Evolutionary conservation across 139 green algal species (phyloP).

Genomic region (Micractinium sp.): DNA sequence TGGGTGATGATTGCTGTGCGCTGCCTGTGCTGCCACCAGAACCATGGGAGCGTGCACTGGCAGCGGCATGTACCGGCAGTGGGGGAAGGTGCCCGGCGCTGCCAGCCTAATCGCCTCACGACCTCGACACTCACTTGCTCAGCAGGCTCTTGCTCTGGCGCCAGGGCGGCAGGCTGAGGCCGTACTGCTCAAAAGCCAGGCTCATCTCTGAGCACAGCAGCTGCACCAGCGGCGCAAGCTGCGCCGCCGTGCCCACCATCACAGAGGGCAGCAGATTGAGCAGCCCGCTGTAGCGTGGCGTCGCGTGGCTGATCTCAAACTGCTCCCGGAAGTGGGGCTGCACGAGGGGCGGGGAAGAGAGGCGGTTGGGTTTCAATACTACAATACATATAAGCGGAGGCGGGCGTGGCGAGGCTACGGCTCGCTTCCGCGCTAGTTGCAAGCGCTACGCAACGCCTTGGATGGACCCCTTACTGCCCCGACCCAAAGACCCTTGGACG

Average conservation of each 20-base stretch:
- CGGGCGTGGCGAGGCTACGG: too few relatives aligned
- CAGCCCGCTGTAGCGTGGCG: constrained; percentile 41
- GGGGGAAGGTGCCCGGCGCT: too few relatives aligned
- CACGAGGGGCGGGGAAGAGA: background rate
- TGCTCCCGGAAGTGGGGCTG: constrained; percentile 54
- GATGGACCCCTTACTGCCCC: too few relatives aligned
- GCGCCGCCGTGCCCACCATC: constrained; percentile 60
- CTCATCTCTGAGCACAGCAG: constrained; percentile 68
- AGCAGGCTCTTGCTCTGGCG: constrained; percentile 65
- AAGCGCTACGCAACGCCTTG: too few relatives aligned
- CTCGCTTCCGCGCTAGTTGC: too few relatives aligned
- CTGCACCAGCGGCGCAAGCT: constrained; percentile 55
- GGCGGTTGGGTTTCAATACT: too few relatives aligned
- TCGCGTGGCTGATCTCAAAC: constrained; percentile 58
- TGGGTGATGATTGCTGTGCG: background rate
- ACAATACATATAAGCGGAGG: too few relatives aligned
- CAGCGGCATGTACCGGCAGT: background rate
- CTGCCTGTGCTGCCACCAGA: too few relatives aligned
- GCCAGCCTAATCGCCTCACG: background rate
- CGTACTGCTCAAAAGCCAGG: constrained; percentile 57
- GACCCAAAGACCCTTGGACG: too few relatives aligned
- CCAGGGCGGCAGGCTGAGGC: constrained; percentile 74
- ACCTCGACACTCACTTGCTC: constrained; percentile 62
- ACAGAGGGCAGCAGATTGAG: constrained; percentile 56
- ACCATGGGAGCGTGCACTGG: background rate